Conservation (phyloP, 192 early-diverging fungal genomes). For the Physocladia obscura region DNA sequence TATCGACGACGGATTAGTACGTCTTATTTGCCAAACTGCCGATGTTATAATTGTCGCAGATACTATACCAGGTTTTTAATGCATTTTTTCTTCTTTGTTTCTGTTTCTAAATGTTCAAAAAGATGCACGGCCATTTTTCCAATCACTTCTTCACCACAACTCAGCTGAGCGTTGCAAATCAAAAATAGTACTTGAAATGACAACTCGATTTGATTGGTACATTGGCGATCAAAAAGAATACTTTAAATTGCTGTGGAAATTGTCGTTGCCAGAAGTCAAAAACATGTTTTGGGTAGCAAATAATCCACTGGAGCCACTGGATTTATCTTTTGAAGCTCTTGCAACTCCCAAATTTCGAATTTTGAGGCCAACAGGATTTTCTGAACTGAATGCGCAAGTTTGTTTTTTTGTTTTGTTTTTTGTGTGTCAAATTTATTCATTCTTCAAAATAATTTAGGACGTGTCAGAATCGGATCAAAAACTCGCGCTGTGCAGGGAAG, state of each 20-base stretch:
- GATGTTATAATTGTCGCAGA: constrained; percentile 31
- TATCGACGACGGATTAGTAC: constrained; percentile 22
- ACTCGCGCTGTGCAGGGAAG: background rate
- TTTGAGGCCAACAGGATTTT: constrained; percentile 5
- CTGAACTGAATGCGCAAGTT: background rate
- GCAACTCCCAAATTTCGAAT: constrained; percentile 4
- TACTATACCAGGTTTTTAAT: constrained; percentile 29
- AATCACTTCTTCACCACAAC: constrained; percentile 3
- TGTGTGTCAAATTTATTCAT: background rate
- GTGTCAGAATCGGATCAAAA: background rate
- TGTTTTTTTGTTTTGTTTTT: background rate
- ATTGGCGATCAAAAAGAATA: background rate
- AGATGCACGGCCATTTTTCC: constrained; percentile 22
- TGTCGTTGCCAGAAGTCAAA: background rate
- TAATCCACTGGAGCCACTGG: constrained; percentile 13
- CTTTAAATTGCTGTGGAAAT: background rate
- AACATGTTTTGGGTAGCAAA: background rate
- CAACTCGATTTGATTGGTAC: constrained; percentile 7
- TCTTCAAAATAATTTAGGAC: background rate
- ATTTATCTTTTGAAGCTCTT: background rate
- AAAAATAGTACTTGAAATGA: background rate
- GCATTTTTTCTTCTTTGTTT: background rate
- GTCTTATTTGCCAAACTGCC: background rate
- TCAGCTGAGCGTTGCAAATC: background rate
- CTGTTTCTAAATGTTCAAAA: background rate